A percentile compares a stretch with the other conserved stretches of the same genome.
Conservation (phyloP, 768 basidiomycete species). For the Calocera cornea region DNA sequence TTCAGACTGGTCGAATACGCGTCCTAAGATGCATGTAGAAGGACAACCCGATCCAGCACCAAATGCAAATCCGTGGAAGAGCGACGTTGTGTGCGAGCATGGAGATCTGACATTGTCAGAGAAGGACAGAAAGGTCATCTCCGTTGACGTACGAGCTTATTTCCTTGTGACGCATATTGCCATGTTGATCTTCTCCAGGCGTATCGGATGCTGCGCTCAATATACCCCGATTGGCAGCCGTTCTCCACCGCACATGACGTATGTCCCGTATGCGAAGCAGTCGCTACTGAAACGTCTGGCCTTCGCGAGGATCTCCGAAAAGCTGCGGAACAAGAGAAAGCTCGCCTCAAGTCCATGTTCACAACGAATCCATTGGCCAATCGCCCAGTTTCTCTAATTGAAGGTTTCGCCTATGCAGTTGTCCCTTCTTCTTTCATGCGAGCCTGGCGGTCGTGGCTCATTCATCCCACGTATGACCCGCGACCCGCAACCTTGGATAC, state of each 20-base stretch:
- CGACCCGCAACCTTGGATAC: conserved; percentile 57
- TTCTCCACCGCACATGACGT: conserved; percentile 35
- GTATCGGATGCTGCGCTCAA: conserved; percentile 35
- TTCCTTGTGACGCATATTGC: neutral
- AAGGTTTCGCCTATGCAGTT: conserved; percentile 42
- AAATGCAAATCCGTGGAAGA: conserved; percentile 39
- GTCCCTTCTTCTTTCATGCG: conserved; percentile 49
- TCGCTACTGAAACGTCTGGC: conserved; percentile 41
- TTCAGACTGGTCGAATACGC: conserved; percentile 57
- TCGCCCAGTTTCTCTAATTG: conserved; percentile 33
- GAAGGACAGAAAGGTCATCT: conserved; percentile 47
- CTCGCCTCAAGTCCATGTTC: conserved; percentile 3
- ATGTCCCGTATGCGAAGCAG: conserved; percentile 52
- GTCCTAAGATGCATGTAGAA: conserved; percentile 62
- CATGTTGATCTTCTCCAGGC: conserved; percentile 32
- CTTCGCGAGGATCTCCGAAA: conserved; percentile 49
- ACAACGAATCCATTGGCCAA: conserved; percentile 34
- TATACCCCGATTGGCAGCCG: conserved; percentile 58
- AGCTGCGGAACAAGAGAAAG: conserved; percentile 57
- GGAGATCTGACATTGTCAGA: conserved; percentile 42
- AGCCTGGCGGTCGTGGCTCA: conserved; percentile 57
- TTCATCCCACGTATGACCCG: conserved; percentile 37
- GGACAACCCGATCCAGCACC: conserved; percentile 53
- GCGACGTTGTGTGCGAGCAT: conserved; percentile 63
- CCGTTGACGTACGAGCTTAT: conserved; percentile 35